Percentiles rank a stretch among this genome's conserved stretches.
These are phyloP conservation scores for Acanthamoeba culbertsoni DNA, from an alignment of 208 protist genomes.

Conservation along the genomic window DNA sequence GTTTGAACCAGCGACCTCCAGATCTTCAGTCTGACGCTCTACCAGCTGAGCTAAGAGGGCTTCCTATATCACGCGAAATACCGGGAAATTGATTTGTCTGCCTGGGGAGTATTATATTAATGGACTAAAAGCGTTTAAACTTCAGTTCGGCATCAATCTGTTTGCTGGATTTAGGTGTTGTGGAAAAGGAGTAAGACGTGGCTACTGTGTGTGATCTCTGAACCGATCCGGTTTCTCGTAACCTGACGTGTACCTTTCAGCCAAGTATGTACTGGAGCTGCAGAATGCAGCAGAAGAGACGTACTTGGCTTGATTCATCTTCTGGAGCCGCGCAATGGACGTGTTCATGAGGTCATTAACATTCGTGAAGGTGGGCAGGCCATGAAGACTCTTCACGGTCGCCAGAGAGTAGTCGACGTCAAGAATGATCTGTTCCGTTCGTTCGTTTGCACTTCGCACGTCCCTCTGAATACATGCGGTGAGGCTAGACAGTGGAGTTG, in stretches of 20 bases:
- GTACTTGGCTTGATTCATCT: conserved; percentile 50
- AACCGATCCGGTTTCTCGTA: background rate
- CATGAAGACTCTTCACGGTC: conserved; percentile 36
- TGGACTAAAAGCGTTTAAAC: conserved; percentile 21
- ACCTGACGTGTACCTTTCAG: background rate
- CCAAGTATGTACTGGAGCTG: background rate
- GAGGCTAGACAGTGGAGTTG: background rate
- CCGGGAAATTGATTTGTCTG: too few species aligned
- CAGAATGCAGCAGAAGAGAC: background rate
- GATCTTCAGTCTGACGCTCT: too few species aligned
- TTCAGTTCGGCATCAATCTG: background rate
- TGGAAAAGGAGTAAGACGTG: background rate
- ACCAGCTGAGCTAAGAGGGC: too few species aligned
- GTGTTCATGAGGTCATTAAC: conserved; percentile 1
- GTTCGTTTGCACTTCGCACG: background rate
- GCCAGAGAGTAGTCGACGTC: conserved; percentile 46
- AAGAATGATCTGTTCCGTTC: background rate
- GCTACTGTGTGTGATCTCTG: conserved; percentile 8
- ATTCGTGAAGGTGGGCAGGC: conserved; percentile 11
- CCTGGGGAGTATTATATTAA: too few species aligned
- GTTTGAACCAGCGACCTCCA: too few species aligned
- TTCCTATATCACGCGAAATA: too few species aligned
- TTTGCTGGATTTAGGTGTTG: background rate
- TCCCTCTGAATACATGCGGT: background rate
- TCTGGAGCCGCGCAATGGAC: background rate